Percentiles rank a stretch among this genome's conserved stretches.
Evolutionary conservation across 768 basidiomycete species (phyloP).

Genomic region (Russula ochroleuca): DNA sequence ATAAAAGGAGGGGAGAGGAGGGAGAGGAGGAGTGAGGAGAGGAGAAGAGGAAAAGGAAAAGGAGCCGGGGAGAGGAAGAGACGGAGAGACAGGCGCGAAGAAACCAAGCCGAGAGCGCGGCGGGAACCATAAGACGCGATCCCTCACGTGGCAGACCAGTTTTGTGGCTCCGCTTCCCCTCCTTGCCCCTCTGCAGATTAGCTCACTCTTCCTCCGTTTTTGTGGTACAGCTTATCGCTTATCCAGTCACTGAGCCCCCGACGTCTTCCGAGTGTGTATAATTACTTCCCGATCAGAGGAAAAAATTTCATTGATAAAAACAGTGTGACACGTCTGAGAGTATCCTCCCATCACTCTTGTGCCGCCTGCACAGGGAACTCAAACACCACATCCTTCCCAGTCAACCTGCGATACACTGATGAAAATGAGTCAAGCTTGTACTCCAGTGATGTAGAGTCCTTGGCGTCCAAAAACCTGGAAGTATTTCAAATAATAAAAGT

Average conservation of each 20-base stretch:
- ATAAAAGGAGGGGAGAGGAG: conserved; percentile 25
- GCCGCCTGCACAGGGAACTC: conserved; percentile 74
- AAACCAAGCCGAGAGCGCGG: not conserved
- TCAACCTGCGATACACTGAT: conserved; percentile 90
- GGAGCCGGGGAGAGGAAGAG: conserved; percentile 27
- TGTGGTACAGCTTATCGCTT: not conserved
- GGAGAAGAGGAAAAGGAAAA: conserved; percentile 34
- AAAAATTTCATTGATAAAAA: not conserved
- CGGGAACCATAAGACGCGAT: not conserved
- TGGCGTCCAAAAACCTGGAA: conserved; percentile 88
- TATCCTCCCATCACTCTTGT: conserved; percentile 52
- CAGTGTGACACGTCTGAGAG: not conserved
- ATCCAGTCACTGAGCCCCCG: not conserved
- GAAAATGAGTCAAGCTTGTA: conserved; percentile 99
- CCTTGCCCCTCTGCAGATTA: not conserved
- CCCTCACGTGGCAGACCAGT: not conserved
- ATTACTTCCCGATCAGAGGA: not conserved
- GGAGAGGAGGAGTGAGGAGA: conserved; percentile 16
- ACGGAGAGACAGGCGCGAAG: conserved; percentile 32
- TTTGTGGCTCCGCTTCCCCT: not conserved
- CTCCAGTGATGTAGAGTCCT: conserved; percentile 96
- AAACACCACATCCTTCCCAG: conserved; percentile 95
- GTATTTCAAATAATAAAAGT: not conserved
- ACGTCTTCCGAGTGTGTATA: not conserved
- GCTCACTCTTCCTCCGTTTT: not conserved